A percentile compares a stretch with the other conserved stretches of the same genome.
Conservation (phyloP, 2,329 filamentous ascomycete genomes). For the Fusarium pseudonygamai region DNA sequence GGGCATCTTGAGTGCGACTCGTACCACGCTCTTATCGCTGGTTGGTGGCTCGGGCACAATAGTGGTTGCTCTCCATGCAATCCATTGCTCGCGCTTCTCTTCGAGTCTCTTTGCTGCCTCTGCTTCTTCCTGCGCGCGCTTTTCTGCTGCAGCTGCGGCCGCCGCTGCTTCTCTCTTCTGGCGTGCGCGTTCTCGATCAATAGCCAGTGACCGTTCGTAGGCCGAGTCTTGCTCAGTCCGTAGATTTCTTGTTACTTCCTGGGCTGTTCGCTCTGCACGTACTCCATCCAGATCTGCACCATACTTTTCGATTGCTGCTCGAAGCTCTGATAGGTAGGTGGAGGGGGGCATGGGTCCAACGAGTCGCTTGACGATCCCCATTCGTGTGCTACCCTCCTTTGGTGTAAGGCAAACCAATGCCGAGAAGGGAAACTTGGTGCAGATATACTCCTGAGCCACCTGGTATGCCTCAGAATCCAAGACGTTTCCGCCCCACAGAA, state of each 20-base stretch:
- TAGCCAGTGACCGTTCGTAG: slow-evolving; percentile 90
- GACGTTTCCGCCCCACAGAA: slow-evolving; percentile 94
- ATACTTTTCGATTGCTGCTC: slow-evolving; percentile 77
- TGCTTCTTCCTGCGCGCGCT: slow-evolving; percentile 67
- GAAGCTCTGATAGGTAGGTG: slow-evolving; percentile 80
- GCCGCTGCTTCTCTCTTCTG: slow-evolving; percentile 80
- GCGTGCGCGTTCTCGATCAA: slow-evolving; percentile 84
- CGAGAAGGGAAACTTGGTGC: slow-evolving; percentile 92
- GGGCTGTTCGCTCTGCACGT: slow-evolving; percentile 79
- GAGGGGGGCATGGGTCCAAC: slow-evolving; percentile 74
- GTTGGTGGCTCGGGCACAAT: slow-evolving; percentile 74
- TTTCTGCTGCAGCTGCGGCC: slow-evolving; percentile 73
- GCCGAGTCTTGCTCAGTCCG: slow-evolving; percentile 91
- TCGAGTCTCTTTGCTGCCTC: slow-evolving; percentile 65
- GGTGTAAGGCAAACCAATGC: slow-evolving; percentile 89
- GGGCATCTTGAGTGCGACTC: slow-evolving; percentile 74
- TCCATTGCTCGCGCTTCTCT: slow-evolving; percentile 72
- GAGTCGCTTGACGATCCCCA: slow-evolving; percentile 88
- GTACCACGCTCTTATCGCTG: slow-evolving; percentile 72
- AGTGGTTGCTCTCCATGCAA: slow-evolving; percentile 76
- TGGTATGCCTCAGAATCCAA: slow-evolving; percentile 95
- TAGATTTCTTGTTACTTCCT: slow-evolving; percentile 81
- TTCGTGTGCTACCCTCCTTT: slow-evolving; percentile 82
- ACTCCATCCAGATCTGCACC: slow-evolving; percentile 78
- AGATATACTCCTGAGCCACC: slow-evolving; percentile 85